A percentile compares a stretch with the other conserved stretches of the same genome.
phyloP scores from a whole-genome alignment of 148 eudicot genomes.

The Rhododendron williamsianum region DNA sequence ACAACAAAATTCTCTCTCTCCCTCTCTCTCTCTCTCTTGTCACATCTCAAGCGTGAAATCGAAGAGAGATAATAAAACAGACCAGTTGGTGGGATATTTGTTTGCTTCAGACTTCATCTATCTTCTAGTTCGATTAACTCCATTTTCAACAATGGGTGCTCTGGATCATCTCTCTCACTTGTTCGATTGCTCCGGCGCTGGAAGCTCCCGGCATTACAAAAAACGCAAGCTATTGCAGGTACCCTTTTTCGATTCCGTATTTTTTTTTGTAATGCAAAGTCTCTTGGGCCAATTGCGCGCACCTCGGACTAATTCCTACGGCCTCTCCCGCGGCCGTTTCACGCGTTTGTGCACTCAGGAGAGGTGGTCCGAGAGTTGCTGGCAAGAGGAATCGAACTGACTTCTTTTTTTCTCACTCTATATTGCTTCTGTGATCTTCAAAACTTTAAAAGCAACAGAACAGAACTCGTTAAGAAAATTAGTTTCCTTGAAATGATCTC shows the following conservation, averaged over 20 bases:
- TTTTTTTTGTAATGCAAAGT: too few relatives aligned
- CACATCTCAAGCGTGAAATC: neutral
- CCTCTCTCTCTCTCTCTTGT: neutral
- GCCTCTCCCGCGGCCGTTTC: too few relatives aligned
- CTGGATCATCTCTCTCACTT: slow-evolving; percentile 54
- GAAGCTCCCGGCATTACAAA: slow-evolving; percentile 18
- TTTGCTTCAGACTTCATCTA: neutral
- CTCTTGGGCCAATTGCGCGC: too few relatives aligned
- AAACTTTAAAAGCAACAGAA: too few relatives aligned
- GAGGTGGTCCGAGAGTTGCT: too few relatives aligned
- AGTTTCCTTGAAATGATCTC: neutral
- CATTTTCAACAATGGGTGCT: slow-evolving; percentile 38
- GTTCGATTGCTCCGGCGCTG: slow-evolving; percentile 43
- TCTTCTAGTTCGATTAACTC: neutral
- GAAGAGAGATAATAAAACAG: neutral
- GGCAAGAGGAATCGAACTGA: too few relatives aligned
- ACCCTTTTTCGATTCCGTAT: neutral
- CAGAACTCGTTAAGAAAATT: too few relatives aligned
- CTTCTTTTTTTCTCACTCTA: too few relatives aligned
- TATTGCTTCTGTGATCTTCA: neutral
- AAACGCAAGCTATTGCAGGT: slow-evolving; percentile 63
- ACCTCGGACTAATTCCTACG: too few relatives aligned
- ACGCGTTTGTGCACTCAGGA: too few relatives aligned
- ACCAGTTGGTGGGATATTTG: neutral
- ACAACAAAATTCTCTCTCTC: neutral